Percentiles rank a stretch among this genome's conserved stretches.
Evolutionary conservation across 2,329 filamentous ascomycete genomes (phyloP).

Genomic region (Penicillium sp.): DNA sequence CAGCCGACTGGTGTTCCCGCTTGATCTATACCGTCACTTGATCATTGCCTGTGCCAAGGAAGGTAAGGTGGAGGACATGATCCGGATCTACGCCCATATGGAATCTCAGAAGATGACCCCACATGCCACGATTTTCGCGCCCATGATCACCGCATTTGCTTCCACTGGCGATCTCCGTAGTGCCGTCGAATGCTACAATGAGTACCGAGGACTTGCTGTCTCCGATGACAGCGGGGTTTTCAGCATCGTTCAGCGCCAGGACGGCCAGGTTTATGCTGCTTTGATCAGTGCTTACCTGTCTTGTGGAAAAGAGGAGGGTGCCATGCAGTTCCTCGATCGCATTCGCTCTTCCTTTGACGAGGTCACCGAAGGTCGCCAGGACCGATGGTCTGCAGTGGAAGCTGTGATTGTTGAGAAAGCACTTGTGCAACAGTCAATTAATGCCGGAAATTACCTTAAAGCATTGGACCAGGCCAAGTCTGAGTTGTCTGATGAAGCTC

Average conservation of each 20-base stretch:
- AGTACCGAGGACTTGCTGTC: conserved; percentile 87
- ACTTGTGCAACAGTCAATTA: conserved; percentile 75
- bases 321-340: conserved; percentile 79
- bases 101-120: conserved; percentile 72
- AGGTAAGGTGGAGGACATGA: conserved; percentile 82
- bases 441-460: conserved; percentile 67
- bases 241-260: conserved; percentile 68
- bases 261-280: conserved; percentile 85
- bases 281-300: conserved; percentile 85
- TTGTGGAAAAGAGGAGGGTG: conserved; percentile 76
- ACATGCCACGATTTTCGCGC: conserved; percentile 77
- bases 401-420: conserved; percentile 70
- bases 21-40: conserved; percentile 79
- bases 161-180: conserved; percentile 76
- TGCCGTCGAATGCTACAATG: conserved; percentile 91
- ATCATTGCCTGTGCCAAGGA: conserved; percentile 83
- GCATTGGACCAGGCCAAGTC: conserved; percentile 71
- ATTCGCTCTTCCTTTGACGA: conserved; percentile 61
- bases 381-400: conserved; percentile 62
- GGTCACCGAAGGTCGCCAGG: conserved; percentile 53
- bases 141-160: conserved; percentile 94
- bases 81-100: conserved; percentile 88
- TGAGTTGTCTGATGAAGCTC: conserved; percentile 57
- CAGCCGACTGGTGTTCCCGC: conserved; percentile 64
- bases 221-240: conserved; percentile 73